Percentiles rank a stretch among this genome's conserved stretches.
These are phyloP conservation scores for Chytriomyces sp. DNA, from an alignment of 192 early-diverging fungal genomes.

Conservation along the genomic window DNA sequence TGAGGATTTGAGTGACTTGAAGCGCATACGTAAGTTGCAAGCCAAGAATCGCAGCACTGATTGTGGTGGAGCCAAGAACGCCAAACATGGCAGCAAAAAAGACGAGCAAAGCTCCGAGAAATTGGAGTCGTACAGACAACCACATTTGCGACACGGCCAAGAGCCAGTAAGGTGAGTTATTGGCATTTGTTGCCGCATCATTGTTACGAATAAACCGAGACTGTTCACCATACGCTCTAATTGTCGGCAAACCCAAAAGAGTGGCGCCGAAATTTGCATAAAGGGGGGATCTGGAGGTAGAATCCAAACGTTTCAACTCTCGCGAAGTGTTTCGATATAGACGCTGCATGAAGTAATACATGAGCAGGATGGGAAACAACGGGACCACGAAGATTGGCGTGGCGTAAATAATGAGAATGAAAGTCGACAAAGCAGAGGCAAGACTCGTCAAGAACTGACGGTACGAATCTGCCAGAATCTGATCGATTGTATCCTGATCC, in stretches of 20 bases:
- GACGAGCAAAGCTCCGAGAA: constrained; percentile 21
- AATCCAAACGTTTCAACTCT: constrained; percentile 89
- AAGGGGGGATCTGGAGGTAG: constrained; percentile 75
- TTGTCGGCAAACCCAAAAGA: constrained; percentile 80
- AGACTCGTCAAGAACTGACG: constrained; percentile 56
- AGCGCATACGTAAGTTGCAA: constrained; percentile 63
- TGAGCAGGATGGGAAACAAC: constrained; percentile 66
- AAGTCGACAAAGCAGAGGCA: constrained; percentile 56
- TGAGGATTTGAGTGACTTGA: constrained; percentile 73
- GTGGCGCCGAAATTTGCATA: constrained; percentile 74
- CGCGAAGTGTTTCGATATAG: constrained; percentile 82
- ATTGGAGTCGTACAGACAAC: constrained; percentile 40
- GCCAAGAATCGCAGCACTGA: neutral
- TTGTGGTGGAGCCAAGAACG: constrained; percentile 49
- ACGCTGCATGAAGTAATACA: constrained; percentile 74
- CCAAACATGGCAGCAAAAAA: constrained; percentile 20
- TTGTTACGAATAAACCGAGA: constrained; percentile 71
- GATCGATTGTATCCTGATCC: constrained; percentile 53
- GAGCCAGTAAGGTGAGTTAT: constrained; percentile 69
- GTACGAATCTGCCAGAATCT: neutral
- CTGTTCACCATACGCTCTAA: constrained; percentile 80
- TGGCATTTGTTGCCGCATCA: constrained; percentile 66
- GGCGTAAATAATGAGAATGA: constrained; percentile 64
- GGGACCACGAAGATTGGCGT: constrained; percentile 74
- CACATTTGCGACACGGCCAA: constrained; percentile 33